These are phyloP conservation scores for Raffaelea arxii DNA, from an alignment of 2,329 filamentous ascomycete genomes.

Conservation along the genomic window DNA sequence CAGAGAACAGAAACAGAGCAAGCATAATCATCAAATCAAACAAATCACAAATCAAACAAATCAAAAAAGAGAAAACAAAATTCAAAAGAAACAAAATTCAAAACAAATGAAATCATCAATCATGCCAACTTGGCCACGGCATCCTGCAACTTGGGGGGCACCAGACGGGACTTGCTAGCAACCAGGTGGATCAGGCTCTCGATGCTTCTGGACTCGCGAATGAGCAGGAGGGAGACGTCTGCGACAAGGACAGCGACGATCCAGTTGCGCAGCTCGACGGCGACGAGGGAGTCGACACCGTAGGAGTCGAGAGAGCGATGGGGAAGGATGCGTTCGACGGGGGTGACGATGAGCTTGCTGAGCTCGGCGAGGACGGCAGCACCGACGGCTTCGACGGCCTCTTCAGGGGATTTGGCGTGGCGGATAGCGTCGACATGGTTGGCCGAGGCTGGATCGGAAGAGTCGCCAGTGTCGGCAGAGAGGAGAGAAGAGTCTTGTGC, in stretches of 20 bases:
- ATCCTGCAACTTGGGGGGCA: background rate
- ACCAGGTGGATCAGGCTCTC: background rate
- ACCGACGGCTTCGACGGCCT: background rate
- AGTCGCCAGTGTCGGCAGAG: background rate
- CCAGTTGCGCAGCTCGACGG: constrained; percentile 8
- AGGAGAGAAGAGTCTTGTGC: background rate
- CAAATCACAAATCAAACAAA: no score
- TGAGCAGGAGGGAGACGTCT: background rate
- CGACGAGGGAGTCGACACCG: constrained; percentile 29
- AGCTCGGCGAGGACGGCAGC: background rate
- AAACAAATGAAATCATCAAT: background rate
- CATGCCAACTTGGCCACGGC: background rate
- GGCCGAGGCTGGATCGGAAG: background rate
- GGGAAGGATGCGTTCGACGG: background rate
- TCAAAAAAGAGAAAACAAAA: background rate
- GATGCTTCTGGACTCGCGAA: background rate
- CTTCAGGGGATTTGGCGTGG: background rate
- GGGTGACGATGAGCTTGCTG: background rate
- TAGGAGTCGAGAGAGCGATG: constrained; percentile 9
- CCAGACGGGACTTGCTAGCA: background rate
- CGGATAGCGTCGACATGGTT: background rate
- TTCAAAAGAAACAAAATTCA: background rate
- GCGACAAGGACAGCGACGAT: background rate
- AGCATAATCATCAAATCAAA: no score
- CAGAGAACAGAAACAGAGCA: no score